These are phyloP conservation scores for Polychaeton citri DNA, from an alignment of 2,329 filamentous ascomycete genomes.

Conservation along the genomic window DNA sequence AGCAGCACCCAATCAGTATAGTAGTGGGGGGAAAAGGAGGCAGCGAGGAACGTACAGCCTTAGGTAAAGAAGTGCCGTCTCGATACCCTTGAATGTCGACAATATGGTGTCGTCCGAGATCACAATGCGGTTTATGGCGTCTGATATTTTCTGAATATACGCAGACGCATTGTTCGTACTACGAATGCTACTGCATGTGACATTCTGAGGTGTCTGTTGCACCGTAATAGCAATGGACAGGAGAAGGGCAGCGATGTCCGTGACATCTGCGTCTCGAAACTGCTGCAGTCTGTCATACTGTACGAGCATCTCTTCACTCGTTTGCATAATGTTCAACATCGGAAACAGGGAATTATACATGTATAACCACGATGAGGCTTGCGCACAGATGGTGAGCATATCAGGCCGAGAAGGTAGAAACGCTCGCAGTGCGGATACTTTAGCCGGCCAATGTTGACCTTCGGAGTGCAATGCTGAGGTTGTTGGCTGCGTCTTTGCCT, in stretches of 20 bases:
- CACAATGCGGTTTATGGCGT: constrained; percentile 15
- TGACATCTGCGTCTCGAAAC: constrained; percentile 10
- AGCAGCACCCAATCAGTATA: too few relatives aligned
- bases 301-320: constrained; percentile 11
- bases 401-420: constrained; percentile 16
- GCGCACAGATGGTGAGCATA: constrained; percentile 9
- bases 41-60: constrained; percentile 26
- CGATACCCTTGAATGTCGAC: constrained; percentile 19
- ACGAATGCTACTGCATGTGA: constrained; percentile 1
- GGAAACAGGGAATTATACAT: constrained; percentile 15
- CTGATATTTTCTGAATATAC: constrained; percentile 14
- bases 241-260: constrained; percentile 16
- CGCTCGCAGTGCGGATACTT: constrained; percentile 8
- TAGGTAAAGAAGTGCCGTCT: constrained; percentile 21
- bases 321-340: constrained; percentile 8
- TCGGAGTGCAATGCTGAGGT: constrained; percentile 1
- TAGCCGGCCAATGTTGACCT: constrained; percentile 7
- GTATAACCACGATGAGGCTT: constrained; percentile 15
- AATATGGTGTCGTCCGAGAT: constrained; percentile 20
- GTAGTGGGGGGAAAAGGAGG: too few relatives aligned
- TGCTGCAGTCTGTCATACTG: constrained; percentile 14
- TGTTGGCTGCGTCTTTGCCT: constrained; percentile 1
- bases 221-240: constrained; percentile 18
- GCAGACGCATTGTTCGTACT: constrained; percentile 1
- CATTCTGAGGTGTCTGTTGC: constrained; percentile 12